Evolutionary conservation across 495 filamentous ascomycete genomes (phyloP).

Genomic region (Penicillium canariense): DNA sequence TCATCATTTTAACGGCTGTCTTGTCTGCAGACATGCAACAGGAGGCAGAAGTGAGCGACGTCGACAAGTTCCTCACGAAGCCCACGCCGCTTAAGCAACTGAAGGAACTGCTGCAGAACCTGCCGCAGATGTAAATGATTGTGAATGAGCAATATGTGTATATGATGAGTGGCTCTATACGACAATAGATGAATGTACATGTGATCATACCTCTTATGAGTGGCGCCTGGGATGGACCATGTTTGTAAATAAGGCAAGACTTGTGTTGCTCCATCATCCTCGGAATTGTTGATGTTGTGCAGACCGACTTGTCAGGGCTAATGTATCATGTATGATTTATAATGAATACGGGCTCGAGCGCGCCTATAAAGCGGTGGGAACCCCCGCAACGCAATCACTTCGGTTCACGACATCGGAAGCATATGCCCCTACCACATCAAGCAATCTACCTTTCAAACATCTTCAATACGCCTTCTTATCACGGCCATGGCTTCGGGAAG

Average conservation of each 20-base stretch:
- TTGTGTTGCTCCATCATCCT: too few relatives aligned
- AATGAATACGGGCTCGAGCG: neutral
- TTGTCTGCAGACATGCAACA: constrained; percentile 51
- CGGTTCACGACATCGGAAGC: neutral
- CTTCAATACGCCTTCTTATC: neutral
- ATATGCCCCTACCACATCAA: neutral
- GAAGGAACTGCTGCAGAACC: constrained; percentile 14
- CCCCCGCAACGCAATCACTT: neutral
- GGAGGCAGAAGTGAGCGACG: constrained; percentile 56
- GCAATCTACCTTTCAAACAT: neutral
- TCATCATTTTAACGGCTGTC: constrained; percentile 62
- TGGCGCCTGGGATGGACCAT: neutral
- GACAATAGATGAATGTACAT: neutral
- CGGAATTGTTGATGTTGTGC: too few relatives aligned
- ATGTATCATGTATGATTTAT: neutral
- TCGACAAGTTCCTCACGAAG: constrained; percentile 64
- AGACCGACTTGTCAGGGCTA: too few relatives aligned
- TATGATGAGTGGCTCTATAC: neutral
- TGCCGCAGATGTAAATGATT: neutral
- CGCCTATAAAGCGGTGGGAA: neutral
- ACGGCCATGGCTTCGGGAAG: constrained; percentile 23
- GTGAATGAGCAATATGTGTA: neutral
- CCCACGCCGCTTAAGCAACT: constrained; percentile 46
- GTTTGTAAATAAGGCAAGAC: neutral
- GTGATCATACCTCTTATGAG: neutral